A percentile compares a stretch with the other conserved stretches of the same genome.
Conservation (phyloP, 2,329 filamentous ascomycete genomes). For the Clarireedia sp. region DNA sequence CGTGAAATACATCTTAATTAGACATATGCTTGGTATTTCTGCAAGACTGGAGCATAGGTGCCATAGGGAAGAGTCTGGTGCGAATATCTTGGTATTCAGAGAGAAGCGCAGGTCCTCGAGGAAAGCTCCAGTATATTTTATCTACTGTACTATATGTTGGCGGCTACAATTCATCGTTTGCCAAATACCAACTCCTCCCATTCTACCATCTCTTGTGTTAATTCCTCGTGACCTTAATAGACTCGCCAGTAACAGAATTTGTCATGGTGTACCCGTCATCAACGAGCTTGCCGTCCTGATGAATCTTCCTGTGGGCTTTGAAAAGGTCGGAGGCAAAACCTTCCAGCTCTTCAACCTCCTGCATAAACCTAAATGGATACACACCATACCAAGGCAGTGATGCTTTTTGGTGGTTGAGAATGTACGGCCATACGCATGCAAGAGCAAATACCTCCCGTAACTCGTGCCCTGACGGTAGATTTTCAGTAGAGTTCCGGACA, state of each 20-base stretch:
- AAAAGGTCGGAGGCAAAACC: neutral
- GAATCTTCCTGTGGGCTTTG: neutral
- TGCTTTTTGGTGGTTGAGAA: neutral
- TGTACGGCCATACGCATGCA: neutral
- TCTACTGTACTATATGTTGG: no score
- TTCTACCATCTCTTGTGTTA: no score
- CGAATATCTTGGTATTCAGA: no score
- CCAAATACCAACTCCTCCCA: no score
- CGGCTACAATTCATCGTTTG: no score
- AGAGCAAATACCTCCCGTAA: neutral
- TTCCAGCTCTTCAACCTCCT: neutral
- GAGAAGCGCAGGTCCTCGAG: no score
- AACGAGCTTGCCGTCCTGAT: neutral
- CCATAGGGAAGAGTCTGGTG: no score
- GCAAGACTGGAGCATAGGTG: no score
- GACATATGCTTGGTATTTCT: no score
- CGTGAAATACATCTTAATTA: no score
- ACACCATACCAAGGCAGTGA: no score
- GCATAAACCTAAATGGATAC: neutral
- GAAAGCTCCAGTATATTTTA: no score
- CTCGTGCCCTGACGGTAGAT: neutral
- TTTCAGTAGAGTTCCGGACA: neutral
- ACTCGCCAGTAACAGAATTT: neutral
- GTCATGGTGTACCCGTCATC: neutral
- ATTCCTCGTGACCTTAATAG: neutral